Evolutionary conservation across 192 early-diverging fungal species (phyloP).

Genomic region (Coemansia furcata): DNA sequence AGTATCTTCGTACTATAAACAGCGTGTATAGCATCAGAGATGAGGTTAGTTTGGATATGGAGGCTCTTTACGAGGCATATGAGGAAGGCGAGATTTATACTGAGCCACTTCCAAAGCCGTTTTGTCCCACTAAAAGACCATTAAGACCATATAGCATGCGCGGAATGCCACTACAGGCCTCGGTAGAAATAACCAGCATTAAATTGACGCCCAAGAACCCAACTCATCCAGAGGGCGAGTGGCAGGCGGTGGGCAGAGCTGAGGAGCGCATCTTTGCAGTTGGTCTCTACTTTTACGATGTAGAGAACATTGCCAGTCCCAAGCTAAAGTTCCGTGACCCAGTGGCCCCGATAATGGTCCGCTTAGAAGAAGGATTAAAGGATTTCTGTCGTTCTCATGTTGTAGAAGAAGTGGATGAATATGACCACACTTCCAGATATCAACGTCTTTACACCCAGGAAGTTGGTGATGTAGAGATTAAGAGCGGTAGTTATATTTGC

Average conservation of each 20-base stretch:
- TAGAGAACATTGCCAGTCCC: conserved; percentile 65
- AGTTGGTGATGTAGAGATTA: conserved; percentile 45
- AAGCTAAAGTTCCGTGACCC: conserved; percentile 57
- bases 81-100: background rate
- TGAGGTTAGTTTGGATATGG: background rate
- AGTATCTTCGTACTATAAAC: background rate
- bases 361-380: background rate
- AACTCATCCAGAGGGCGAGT: conserved; percentile 52
- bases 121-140: conserved; percentile 19
- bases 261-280: conserved; percentile 71
- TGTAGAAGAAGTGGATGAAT: background rate
- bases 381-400: background rate
- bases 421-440: background rate
- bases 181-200: conserved; percentile 69
- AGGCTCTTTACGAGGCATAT: conserved; percentile 4
- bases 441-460: conserved; percentile 20
- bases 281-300: conserved; percentile 69
- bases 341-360: background rate
- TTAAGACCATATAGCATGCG: conserved; percentile 26
- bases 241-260: conserved; percentile 72
- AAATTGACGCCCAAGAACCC: conserved; percentile 63
- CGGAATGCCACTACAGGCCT: conserved; percentile 56
- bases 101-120: conserved; percentile 33
- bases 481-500: conserved; percentile 59
- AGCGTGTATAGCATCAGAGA: background rate